Evolutionary conservation across 352 stramenopile genomes (phyloP).

Genomic region (Globisporangium uncinulatum): DNA sequence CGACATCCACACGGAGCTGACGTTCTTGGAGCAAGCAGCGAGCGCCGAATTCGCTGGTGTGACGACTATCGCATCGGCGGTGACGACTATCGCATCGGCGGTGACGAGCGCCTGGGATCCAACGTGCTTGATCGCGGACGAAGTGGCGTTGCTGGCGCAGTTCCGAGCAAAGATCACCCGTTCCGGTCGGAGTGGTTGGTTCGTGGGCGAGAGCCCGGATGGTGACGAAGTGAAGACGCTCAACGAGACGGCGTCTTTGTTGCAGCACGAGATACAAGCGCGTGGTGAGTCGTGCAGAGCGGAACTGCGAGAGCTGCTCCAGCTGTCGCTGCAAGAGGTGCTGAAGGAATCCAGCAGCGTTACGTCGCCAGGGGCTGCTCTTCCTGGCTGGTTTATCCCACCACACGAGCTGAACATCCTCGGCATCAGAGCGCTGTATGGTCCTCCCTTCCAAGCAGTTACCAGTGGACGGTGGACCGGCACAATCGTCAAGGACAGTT

Average conservation of each 20-base stretch:
- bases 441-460: too few species aligned
- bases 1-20: neutral
- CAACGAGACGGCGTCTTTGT: neutral
- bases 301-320: neutral
- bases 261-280: neutral
- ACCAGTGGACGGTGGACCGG: too few species aligned
- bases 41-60: too few species aligned
- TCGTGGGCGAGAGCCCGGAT: too few species aligned
- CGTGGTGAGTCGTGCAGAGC: neutral
- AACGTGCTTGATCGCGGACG: too few species aligned
- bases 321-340: neutral
- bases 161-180: neutral
- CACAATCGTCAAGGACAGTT: slow-evolving; percentile 21
- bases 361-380: too few species aligned
- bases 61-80: too few species aligned
- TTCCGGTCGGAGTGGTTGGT: too few species aligned
- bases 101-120: too few species aligned
- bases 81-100: too few species aligned
- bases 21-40: neutral
- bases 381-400: slow-evolving; percentile 84
- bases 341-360: too few species aligned
- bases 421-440: slow-evolving; percentile 9
- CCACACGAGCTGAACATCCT: slow-evolving; percentile 84
- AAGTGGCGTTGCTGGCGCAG: neutral
- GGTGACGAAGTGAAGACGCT: too few species aligned